These are phyloP conservation scores for Malus orientalis DNA, from an alignment of 306 rosid genomes.

Conservation along the genomic window DNA sequence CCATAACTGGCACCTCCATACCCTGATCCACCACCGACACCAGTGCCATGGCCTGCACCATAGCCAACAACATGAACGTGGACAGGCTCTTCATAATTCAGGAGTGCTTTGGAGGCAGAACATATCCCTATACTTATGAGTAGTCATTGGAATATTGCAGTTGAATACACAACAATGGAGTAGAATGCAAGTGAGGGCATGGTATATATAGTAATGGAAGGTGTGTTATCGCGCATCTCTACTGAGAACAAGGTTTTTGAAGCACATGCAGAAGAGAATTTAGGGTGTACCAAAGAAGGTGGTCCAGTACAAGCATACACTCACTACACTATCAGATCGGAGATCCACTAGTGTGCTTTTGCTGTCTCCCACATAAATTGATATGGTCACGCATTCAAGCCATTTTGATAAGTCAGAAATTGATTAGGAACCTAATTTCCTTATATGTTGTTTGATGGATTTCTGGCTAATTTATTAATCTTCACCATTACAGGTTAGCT, in stretches of 20 bases:
- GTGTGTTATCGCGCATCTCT: constrained; percentile 4
- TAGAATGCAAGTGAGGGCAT: constrained; percentile 11
- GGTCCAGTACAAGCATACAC: constrained; percentile 14
- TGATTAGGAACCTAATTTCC: too few relatives aligned
- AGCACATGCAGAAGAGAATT: constrained; percentile 34
- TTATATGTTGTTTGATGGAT: too few relatives aligned
- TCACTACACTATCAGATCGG: neutral
- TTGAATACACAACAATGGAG: constrained; percentile 14
- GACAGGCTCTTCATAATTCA: constrained; percentile 24
- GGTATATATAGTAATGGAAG: constrained; percentile 24
- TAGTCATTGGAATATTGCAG: constrained; percentile 36
- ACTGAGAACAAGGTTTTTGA: constrained; percentile 32
- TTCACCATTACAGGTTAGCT: too few relatives aligned
- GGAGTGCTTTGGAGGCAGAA: constrained; percentile 48
- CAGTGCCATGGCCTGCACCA: constrained; percentile 17
- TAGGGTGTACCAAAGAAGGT: constrained; percentile 23
- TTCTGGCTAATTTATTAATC: too few relatives aligned
- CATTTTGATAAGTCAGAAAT: neutral
- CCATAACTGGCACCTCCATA: constrained; percentile 22
- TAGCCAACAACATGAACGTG: constrained; percentile 11
- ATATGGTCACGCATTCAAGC: neutral
- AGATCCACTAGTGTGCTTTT: constrained; percentile 24
- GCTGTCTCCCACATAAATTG: constrained; percentile 41
- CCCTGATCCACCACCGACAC: constrained; percentile 22
- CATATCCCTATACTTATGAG: constrained; percentile 37